Evolutionary conservation across 176 grass and related monocot species (phyloP), one percentile per base, ranked within the genome.

Genomic region (Miscanthus lutarioriparius): DNA sequence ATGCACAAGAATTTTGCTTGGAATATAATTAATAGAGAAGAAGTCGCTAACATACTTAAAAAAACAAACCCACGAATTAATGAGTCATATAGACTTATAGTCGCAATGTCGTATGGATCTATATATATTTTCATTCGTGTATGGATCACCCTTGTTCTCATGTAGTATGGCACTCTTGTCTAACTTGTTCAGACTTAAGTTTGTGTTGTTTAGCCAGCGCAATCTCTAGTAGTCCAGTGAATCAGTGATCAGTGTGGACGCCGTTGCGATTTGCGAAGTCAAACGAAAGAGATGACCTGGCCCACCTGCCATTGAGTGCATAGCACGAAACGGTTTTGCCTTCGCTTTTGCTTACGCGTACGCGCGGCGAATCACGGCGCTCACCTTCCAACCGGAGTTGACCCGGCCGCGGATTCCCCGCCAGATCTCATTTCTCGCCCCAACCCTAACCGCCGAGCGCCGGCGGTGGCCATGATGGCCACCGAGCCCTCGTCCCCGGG

Each of bases 401-500:
- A 71, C 72, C 74, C 74, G n/a, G 41, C 84, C 30, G 37, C 73
- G 73, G 83, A 49, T 86, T 78, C 59, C 67, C 61, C 61, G 37
- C 62, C 70, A 70, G 80, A 91, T 91, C 85, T 75, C 84, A 28
- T 77, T 68, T 70, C 22, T 48, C 16, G 14, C 76, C 80, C 68
- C 47, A 72, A 65, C 43, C 54, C 83, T 70, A 75, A 81, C 63
- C 11, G 70, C 76, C 83, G 82, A 3, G 39, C 10, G 64, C 75
- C 83, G 83, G 8, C 77, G 44, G 40, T 41, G 30, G 80, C 79
- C 81, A 88, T 83, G 90, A 88, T 88, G 90, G 87, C 71, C 48
- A 80, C 86, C 89, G 86, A 83, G 61, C 81, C 76, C 76, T 67
- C 54, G 67, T 36, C 65, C 53, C 3, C 70, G 73, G 67, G 11